phyloP scores from a whole-genome alignment of 331 rosid genomes.

The Acacia concinna region DNA sequence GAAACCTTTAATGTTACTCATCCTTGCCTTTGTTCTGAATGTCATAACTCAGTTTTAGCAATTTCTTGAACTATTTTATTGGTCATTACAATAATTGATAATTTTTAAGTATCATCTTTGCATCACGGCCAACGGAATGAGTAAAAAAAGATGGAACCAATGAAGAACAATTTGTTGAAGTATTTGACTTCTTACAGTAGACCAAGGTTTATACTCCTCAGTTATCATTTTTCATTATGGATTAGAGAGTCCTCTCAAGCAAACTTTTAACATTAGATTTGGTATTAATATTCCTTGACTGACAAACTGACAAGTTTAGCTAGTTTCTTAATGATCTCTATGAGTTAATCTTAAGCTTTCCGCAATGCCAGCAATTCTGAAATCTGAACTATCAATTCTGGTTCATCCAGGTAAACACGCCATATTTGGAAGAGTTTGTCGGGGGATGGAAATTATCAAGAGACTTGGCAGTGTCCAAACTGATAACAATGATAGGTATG shows the following conservation, averaged over 20 bases:
- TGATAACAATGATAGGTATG: constrained; percentile 90
- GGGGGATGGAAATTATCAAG: constrained; percentile 94
- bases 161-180: neutral
- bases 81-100: neutral
- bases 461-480: constrained; percentile 97
- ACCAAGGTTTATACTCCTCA: constrained; percentile 12
- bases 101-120: neutral
- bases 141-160: neutral
- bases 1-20: neutral
- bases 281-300: constrained; percentile 13
- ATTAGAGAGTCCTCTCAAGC: constrained; percentile 3
- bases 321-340: constrained; percentile 17
- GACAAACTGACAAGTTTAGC: neutral
- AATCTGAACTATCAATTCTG: constrained; percentile 30
- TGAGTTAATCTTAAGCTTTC: constrained; percentile 1
- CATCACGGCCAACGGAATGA: neutral
- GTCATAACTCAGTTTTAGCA: neutral
- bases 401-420: constrained; percentile 88
- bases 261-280: neutral
- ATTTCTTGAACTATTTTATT: neutral
- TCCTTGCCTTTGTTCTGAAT: neutral
- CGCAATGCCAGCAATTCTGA: constrained; percentile 24
- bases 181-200: neutral
- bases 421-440: constrained; percentile 86
- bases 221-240: neutral